Base-by-base conservation (phyloP, 805 yeast genomes). In the Alloascoidea hylecoeti region DNA sequence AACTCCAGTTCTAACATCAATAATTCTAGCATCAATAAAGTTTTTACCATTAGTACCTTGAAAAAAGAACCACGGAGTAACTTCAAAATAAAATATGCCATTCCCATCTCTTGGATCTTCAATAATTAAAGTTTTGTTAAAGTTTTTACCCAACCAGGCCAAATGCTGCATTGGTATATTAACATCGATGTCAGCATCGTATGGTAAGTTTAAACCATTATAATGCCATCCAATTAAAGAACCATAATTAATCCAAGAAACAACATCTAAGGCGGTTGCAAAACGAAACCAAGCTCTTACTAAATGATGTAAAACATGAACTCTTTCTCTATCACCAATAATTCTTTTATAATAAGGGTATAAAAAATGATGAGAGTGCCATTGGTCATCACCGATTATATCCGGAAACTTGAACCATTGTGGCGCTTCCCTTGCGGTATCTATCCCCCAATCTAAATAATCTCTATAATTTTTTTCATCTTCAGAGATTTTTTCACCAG, bases 241-340 rank as follows among this genome's bases (percentile, higher is more conserved):
- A 2, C 83, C 83, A 51, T 75, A 79, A 3, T 77, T 71, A 27
- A 76, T 61, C 80, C 82, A 77, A 0, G 78, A 66, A 6, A 58
- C 48, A 4, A 76, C 44, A 33, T 49, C 66, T 15, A 63, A 55
- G 12, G 60, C 56, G 14, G 57, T 49, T 18, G 72, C 53, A 47
- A 74, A 70, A 33, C 64, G 57, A 15, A 75, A 58, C 74, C 79
- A 77, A 3, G 74, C 63, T 39, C 75, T 58, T 3, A 67, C 45
- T 28, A 75, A 44, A 35, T 69, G 62, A 47, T 74, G 78, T 16
- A 73, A 44, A 5, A 49, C 56, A 9, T 42, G 44, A 23, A 45
- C 45, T 37, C 58, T 45, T 38, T 55, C 54, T 38, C 49, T 51
- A 34, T 51, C 52, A 15, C 52, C 42, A 12, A 53, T 47, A 17